Conservation (phyloP, 2,329 filamentous ascomycete genomes). For the Phialophora tarda region DNA sequence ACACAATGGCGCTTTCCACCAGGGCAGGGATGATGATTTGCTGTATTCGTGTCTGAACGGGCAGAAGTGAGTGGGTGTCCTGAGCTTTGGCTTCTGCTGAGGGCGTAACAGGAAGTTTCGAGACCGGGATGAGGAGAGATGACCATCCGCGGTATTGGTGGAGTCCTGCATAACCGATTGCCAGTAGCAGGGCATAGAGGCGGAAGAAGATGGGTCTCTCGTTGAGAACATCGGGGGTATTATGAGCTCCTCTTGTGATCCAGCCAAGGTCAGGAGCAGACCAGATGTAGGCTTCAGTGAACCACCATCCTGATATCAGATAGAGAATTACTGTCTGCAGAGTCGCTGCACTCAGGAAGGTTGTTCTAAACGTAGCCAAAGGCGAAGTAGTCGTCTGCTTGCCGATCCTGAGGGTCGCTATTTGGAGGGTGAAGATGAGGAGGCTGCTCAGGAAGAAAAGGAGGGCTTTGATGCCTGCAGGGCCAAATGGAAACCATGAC, state of each 20-base stretch:
- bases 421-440: constrained; percentile 80
- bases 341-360: constrained; percentile 65
- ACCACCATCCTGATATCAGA: constrained; percentile 75
- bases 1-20: constrained; percentile 43
- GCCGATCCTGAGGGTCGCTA: constrained; percentile 80
- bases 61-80: constrained; percentile 46
- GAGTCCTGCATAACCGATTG: constrained; percentile 67
- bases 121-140: constrained; percentile 61
- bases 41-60: constrained; percentile 50
- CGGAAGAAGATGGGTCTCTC: constrained; percentile 84
- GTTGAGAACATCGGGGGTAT: constrained; percentile 71
- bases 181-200: constrained; percentile 70
- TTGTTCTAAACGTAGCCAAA: constrained; percentile 66
- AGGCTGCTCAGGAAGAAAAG: constrained; percentile 79
- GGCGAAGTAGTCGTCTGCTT: constrained; percentile 72
- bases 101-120: constrained; percentile 43
- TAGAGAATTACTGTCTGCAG: constrained; percentile 78
- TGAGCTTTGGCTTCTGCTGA: constrained; percentile 42
- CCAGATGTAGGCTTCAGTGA: constrained; percentile 81
- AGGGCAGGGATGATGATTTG: constrained; percentile 43
- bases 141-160: constrained; percentile 80
- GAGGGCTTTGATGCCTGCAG: constrained; percentile 73
- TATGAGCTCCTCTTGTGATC: constrained; percentile 68
- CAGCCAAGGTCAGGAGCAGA: constrained; percentile 72
- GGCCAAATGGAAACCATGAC: constrained; percentile 83